Evolutionary conservation across 164 flowering plant species (phyloP).

Genomic region (Aristolochia contorta): DNA sequence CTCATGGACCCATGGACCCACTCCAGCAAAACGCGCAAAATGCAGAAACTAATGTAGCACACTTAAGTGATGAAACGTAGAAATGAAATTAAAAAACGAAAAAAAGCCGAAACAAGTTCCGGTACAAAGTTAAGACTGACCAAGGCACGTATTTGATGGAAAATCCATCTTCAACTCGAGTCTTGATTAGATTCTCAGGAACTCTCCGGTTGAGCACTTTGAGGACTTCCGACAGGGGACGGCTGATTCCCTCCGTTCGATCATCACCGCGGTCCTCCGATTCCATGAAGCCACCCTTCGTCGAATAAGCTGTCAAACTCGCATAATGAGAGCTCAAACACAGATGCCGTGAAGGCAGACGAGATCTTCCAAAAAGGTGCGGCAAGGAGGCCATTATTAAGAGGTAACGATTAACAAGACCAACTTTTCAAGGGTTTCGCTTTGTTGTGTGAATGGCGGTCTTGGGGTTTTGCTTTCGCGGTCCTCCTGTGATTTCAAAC

Average conservation of each 20-base stretch:
- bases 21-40: background rate
- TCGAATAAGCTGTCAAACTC: constrained; percentile 5
- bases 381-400: constrained; percentile 4
- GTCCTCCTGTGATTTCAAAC: too few species aligned
- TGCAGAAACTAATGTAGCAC: background rate
- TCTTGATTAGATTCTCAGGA: constrained; percentile 57
- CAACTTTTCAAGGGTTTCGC: too few species aligned
- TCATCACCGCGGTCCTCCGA: constrained; percentile 12
- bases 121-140: constrained; percentile 17
- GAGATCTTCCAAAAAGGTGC: constrained; percentile 1
- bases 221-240: constrained; percentile 74
- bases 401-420: background rate
- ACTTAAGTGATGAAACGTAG: too few species aligned
- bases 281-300: constrained; percentile 7
- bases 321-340: background rate
- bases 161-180: constrained; percentile 53
- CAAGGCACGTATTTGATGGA: constrained; percentile 72
- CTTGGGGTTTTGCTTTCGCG: too few species aligned
- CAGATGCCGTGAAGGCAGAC: background rate
- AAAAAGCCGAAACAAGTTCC: background rate
- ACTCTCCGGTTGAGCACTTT: constrained; percentile 67
- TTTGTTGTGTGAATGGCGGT: too few species aligned
- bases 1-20: too few species aligned
- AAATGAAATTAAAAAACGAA: background rate
- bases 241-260: constrained; percentile 54